These are phyloP conservation scores for Petunia hybrid DNA, from an alignment of 305 asterid genomes.

Conservation along the genomic window DNA sequence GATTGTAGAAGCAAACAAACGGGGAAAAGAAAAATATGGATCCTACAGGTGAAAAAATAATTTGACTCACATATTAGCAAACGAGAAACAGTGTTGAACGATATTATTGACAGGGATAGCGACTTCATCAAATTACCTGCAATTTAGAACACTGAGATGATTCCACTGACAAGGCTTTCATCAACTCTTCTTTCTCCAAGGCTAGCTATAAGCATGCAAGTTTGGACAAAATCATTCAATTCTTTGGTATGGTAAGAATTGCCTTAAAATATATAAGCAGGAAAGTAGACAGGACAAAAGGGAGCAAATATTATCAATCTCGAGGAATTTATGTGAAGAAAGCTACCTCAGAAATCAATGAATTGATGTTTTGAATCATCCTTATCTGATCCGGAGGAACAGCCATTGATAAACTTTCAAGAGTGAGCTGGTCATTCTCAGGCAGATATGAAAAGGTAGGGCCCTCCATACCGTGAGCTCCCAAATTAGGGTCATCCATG, in stretches of 20 bases:
- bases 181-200: slow-evolving; percentile 88
- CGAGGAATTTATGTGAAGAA: background rate
- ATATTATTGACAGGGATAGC: background rate
- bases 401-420: slow-evolving; percentile 58
- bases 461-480: slow-evolving; percentile 44
- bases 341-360: slow-evolving; percentile 80
- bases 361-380: slow-evolving; percentile 78
- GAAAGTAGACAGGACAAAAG: background rate
- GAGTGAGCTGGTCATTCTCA: slow-evolving; percentile 58
- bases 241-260: slow-evolving; percentile 20
- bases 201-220: slow-evolving; percentile 65
- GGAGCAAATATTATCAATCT: background rate
- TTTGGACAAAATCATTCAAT: background rate
- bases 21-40: slow-evolving; percentile 23
- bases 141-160: slow-evolving; percentile 80
- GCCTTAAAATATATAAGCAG: background rate
- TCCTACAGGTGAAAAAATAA: background rate
- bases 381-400: slow-evolving; percentile 90
- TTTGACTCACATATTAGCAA: background rate
- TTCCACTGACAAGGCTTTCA: slow-evolving; percentile 79
- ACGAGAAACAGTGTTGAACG: background rate
- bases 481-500: slow-evolving; percentile 47
- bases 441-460: slow-evolving; percentile 52
- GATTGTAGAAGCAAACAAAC: background rate
- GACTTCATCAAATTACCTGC: slow-evolving; percentile 59